These are phyloP conservation scores for Pseudofabraea citricarpa DNA, from an alignment of 2,329 filamentous ascomycete species.

Conservation along the genomic window DNA sequence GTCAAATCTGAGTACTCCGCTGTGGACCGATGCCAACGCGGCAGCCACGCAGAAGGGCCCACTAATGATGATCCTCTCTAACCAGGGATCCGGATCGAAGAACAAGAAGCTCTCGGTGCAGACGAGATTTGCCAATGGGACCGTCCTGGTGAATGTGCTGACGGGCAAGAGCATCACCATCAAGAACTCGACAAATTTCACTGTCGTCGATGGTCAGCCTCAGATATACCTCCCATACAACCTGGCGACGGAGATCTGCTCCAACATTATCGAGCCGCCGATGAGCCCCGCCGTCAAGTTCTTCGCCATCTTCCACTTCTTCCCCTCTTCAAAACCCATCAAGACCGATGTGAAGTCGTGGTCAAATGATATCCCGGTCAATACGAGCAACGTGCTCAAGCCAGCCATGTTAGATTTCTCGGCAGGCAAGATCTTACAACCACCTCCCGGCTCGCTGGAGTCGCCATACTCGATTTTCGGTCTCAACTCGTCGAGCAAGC, in stretches of 20 bases:
- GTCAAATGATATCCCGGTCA: neutral
- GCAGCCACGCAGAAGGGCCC: constrained; percentile 10
- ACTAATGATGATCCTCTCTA: constrained; percentile 12
- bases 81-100: constrained; percentile 7
- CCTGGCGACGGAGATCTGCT: constrained; percentile 6
- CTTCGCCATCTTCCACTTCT: constrained; percentile 1
- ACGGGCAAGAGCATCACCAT: constrained; percentile 11
- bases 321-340: neutral
- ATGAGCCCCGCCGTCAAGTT: neutral
- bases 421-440: neutral
- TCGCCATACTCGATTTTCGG: constrained; percentile 1
- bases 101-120: constrained; percentile 2
- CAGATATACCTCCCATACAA: constrained; percentile 7
- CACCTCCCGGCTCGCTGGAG: neutral
- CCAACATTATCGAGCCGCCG: constrained; percentile 5
- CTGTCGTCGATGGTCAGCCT: constrained; percentile 6
- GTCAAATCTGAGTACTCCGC: constrained; percentile 6
- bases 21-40: constrained; percentile 6
- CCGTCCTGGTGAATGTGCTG: constrained; percentile 11
- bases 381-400: neutral
- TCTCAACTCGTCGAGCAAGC: neutral
- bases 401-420: neutral
- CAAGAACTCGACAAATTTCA: constrained; percentile 6
- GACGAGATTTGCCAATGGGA: constrained; percentile 8
- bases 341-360: neutral